Conservation (phyloP, 2,329 filamentous ascomycete genomes). For the Fragosphaeria purpurea region DNA sequence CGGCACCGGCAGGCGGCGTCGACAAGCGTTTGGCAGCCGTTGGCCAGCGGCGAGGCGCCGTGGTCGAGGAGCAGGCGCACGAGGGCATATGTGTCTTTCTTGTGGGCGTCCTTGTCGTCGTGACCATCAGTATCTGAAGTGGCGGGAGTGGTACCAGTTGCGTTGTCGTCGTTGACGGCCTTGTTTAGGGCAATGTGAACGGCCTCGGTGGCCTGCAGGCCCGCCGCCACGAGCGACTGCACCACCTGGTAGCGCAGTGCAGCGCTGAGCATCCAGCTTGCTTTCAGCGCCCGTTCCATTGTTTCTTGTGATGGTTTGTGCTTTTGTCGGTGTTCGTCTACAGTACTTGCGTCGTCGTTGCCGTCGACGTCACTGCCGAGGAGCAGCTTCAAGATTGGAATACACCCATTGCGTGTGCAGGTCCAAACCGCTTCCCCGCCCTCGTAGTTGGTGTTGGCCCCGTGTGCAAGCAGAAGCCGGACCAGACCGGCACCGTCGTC, state of each 20-base stretch:
- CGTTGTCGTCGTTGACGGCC: constrained; percentile 40
- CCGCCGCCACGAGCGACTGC: constrained; percentile 41
- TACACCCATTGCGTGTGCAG: constrained; percentile 40
- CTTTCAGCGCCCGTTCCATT: constrained; percentile 40
- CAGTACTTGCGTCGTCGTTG: not conserved
- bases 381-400: constrained; percentile 40
- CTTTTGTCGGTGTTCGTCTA: constrained; percentile 28
- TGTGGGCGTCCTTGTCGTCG: no score
- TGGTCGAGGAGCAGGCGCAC: constrained; percentile 38
- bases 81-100: constrained; percentile 35
- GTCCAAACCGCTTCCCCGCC: constrained; percentile 46
- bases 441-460: constrained; percentile 46
- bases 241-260: constrained; percentile 39
- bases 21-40: constrained; percentile 42
- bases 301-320: constrained; percentile 35
- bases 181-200: constrained; percentile 40
- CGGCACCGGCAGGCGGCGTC: constrained; percentile 34
- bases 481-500: constrained; percentile 39
- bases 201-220: constrained; percentile 36
- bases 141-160: no score
- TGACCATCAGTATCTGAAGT: no score
- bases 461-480: constrained; percentile 38
- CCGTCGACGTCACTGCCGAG: constrained; percentile 34
- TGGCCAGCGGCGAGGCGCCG: constrained; percentile 41
- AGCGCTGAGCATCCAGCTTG: constrained; percentile 39